Percentiles rank a stretch among this genome's conserved stretches.
Conservation (phyloP, 495 filamentous ascomycete species). For the Lindgomyces ingoldianus region DNA sequence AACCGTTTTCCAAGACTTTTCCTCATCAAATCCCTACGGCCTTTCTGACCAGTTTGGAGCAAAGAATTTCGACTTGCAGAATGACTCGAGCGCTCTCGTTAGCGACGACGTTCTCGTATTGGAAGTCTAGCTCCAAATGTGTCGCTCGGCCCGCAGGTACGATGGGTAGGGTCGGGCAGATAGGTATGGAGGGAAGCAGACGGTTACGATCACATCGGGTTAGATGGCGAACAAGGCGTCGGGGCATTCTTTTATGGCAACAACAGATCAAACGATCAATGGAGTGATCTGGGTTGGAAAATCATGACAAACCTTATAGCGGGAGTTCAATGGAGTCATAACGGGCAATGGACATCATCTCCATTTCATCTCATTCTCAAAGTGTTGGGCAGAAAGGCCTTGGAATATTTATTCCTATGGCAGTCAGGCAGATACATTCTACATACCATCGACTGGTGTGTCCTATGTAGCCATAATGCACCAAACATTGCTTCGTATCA, state of each 20-base stretch:
- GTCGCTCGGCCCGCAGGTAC: conserved; percentile 10
- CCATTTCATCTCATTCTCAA: neutral
- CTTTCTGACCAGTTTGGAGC: conserved; percentile 52
- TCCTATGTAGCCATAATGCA: no score
- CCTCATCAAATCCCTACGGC: conserved; percentile 39
- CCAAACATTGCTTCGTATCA: no score
- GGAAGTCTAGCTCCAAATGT: conserved; percentile 36
- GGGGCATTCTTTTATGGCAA: conserved; percentile 12
- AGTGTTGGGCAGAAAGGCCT: no score
- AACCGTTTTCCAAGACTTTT: conserved; percentile 17
- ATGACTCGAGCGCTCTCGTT: conserved; percentile 85
- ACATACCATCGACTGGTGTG: no score
- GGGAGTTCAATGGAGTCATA: conserved; percentile 14
- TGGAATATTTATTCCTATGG: no score
- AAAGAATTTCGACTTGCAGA: conserved; percentile 74
- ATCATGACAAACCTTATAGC: neutral
- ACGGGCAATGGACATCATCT: neutral
- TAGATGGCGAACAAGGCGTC: conserved; percentile 8
- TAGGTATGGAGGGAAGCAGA: neutral
- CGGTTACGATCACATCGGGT: conserved; percentile 1
- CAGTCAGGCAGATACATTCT: no score
- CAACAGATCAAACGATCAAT: neutral
- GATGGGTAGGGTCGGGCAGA: neutral
- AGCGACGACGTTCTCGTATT: conserved; percentile 88
- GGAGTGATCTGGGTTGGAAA: neutral